Base-by-base conservation (phyloP, 345 rosid genomes). In the Crucihimalaya himalaica region DNA sequence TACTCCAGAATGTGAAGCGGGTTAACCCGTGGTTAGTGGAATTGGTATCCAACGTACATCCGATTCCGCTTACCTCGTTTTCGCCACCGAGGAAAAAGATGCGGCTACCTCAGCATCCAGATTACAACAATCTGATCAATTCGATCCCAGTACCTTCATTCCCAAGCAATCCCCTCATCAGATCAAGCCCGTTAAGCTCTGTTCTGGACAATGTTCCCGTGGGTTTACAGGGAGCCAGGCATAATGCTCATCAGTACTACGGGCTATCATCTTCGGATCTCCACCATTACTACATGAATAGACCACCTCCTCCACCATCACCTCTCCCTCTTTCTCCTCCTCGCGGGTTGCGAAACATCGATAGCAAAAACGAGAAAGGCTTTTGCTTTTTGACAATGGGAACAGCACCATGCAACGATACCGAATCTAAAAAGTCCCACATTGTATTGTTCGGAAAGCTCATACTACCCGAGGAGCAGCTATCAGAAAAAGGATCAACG, bases 191-290 rank as follows among this genome's bases (percentile, higher is more conserved):
- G 69, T 78, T 90, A 55, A 71, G 84, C 84, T 84, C 82, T 79
- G 77, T 88, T 79, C 81, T 88, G 54, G 91, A 88, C 74, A 88
- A 84, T 78, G 82, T 85, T 84, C 92, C 97, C 83, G 89, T 87
- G 86, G 94, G 98, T 85, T 86, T 96, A 87, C 99, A 96, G 99
- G 99, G 98, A 96, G 97, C 98, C 99, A 96, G 99, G 99, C 99
- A 96, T 75, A 68, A 60, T 84, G 87, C 92, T 73, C 90, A 83
- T 73, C 92, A 83, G 70, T 84, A 82, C 69, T 86, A 82, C 65
- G 96, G 86, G 83, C 63, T 84, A 85, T 85, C 95, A 81, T 74
- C 91, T 60, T 79, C 90, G 52, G 92, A 92, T 76, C 84, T 85
- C 80, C 88, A 63, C 82, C 81, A 69, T 43, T 68, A 76, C 75